These are phyloP conservation scores for Suillus ampliporus DNA, from an alignment of 768 basidiomycete species.

Conservation along the genomic window DNA sequence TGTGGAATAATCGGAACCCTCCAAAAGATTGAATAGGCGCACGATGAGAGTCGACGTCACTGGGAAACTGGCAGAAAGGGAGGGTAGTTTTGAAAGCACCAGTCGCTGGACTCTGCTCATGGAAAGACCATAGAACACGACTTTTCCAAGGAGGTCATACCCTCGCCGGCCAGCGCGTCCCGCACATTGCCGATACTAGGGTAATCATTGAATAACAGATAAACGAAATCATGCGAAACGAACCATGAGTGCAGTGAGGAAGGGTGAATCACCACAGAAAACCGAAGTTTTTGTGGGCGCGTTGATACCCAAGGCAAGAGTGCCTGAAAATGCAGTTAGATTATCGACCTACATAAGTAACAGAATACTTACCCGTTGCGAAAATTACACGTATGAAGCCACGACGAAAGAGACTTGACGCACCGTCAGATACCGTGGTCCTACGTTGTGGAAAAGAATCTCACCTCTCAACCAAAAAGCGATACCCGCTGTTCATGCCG, in stretches of 20 bases:
- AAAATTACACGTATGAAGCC: constrained; percentile 70
- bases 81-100: constrained; percentile 65
- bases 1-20: constrained; percentile 59
- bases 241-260: constrained; percentile 64
- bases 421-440: constrained; percentile 6
- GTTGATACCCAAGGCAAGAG: constrained; percentile 77
- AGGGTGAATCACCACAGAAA: constrained; percentile 68
- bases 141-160: constrained; percentile 70
- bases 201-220: constrained; percentile 7
- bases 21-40: constrained; percentile 67
- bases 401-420: constrained; percentile 58
- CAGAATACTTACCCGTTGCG: constrained; percentile 54
- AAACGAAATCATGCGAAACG: constrained; percentile 18
- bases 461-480: constrained; percentile 62
- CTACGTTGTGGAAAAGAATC: neutral
- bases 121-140: constrained; percentile 73
- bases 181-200: constrained; percentile 73
- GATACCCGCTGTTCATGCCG: constrained; percentile 69
- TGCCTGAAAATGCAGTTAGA: constrained; percentile 44
- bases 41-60: constrained; percentile 68
- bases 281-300: constrained; percentile 71
- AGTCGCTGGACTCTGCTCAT: constrained; percentile 69
- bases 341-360: neutral
- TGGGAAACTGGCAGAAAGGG: constrained; percentile 68
- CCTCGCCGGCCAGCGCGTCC: constrained; percentile 78